Conservation (phyloP, 1,139 yeast species). For the Nakaseomyces sp. region DNA sequence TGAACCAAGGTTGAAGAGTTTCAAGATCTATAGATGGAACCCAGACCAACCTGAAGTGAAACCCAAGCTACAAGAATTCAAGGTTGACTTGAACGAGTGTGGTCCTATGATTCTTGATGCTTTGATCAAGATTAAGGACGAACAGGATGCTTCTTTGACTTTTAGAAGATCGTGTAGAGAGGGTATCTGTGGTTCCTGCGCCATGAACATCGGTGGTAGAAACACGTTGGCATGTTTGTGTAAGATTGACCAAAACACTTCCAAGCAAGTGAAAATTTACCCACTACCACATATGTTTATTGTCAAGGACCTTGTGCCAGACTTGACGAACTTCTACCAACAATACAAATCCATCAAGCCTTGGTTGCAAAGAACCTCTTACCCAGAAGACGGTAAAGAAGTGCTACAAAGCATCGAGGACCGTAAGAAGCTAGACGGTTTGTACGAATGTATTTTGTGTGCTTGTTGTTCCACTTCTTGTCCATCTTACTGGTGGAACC, state of each 20-base stretch:
- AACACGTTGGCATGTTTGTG: constrained; percentile 96
- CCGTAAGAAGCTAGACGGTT: constrained; percentile 92
- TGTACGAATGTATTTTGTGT: constrained; percentile 95
- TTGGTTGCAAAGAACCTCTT: constrained; percentile 73
- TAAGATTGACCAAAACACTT: constrained; percentile 73
- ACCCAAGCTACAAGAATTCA: constrained; percentile 77
- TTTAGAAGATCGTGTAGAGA: constrained; percentile 98
- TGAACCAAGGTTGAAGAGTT: constrained; percentile 57
- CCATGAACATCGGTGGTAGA: constrained; percentile 97
- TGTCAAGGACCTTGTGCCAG: constrained; percentile 95
- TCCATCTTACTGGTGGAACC: constrained; percentile 99
- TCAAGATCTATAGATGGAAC: constrained; percentile 94
- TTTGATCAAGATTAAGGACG: constrained; percentile 85
- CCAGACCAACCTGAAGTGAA: constrained; percentile 94
- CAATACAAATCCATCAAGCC: constrained; percentile 98
- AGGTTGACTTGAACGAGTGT: constrained; percentile 78
- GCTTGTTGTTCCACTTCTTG: constrained; percentile 99
- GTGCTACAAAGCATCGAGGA: constrained; percentile 86
- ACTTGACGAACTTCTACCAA: constrained; percentile 92
- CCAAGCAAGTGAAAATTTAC: constrained; percentile 77
- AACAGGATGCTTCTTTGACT: constrained; percentile 89
- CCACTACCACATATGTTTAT: constrained; percentile 98
- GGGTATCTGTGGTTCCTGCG: constrained; percentile 99
- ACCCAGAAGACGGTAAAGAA: constrained; percentile 88
- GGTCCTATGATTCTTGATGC: constrained; percentile 99